A percentile compares a stretch with the other conserved stretches of the same genome.
phyloP scores from a whole-genome alignment of 352 stramenopile genomes.

The Phytophthora tubulina region DNA sequence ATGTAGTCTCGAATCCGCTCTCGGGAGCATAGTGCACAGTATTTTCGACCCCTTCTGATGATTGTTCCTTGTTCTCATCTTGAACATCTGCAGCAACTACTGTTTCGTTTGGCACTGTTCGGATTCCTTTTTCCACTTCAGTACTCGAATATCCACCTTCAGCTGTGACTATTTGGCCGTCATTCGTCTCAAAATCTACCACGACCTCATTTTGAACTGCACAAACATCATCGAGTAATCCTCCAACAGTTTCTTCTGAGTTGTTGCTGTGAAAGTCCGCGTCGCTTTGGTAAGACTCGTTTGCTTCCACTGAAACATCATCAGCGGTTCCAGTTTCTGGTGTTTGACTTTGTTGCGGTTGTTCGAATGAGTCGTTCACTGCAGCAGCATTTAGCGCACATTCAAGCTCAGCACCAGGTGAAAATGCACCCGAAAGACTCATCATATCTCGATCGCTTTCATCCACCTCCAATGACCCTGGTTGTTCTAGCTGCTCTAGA shows the following conservation, averaged over 20 bases:
- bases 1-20: not conserved
- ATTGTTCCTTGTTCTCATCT: no score
- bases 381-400: constrained; percentile 44
- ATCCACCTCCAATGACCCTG: constrained; percentile 17
- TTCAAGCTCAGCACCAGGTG: constrained; percentile 64
- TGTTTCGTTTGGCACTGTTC: no score
- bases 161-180: no score
- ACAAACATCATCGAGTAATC: no score
- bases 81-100: no score
- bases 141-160: no score
- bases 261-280: not conserved
- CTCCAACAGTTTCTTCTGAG: no score
- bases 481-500: constrained; percentile 7
- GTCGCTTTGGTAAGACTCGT: constrained; percentile 1
- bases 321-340: not conserved
- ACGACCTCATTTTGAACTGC: no score
- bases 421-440: constrained; percentile 57
- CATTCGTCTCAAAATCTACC: no score
- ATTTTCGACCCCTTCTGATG: no score
- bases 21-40: no score
- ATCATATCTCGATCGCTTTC: constrained; percentile 29
- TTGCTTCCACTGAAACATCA: not conserved
- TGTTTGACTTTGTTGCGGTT: not conserved
- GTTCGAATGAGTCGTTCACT: constrained; percentile 5
- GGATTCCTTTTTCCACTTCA: no score